A percentile compares a stretch with the other conserved stretches of the same genome.
phyloP scores from a whole-genome alignment of 306 rosid genomes.

The Corylus heterophylla region DNA sequence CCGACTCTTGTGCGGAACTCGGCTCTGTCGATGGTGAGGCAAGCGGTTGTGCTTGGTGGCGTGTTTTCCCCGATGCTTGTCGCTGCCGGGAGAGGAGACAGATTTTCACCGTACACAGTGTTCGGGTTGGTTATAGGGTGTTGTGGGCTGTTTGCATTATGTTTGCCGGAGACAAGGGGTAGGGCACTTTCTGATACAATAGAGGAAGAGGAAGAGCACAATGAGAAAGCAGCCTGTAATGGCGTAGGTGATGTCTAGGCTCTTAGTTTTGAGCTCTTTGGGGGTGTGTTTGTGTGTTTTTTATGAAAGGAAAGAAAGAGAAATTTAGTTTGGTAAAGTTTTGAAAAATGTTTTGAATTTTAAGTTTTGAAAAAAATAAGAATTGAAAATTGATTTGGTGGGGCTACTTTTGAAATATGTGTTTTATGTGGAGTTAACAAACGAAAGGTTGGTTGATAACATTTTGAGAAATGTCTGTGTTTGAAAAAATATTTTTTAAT shows the following conservation, averaged over 20 bases:
- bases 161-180: constrained; percentile 65
- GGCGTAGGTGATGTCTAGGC: background rate
- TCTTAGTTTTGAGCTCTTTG: background rate
- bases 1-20: constrained; percentile 72
- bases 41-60: constrained; percentile 73
- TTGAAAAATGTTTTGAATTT: too few species aligned
- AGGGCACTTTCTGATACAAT: constrained; percentile 52
- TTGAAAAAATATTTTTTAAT: too few species aligned
- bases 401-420: too few species aligned
- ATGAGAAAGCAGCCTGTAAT: background rate
- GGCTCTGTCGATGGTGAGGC: constrained; percentile 61
- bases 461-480: too few species aligned
- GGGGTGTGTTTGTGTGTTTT: too few species aligned
- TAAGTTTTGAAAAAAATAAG: too few species aligned
- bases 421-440: too few species aligned
- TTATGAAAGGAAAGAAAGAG: too few species aligned
- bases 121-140: constrained; percentile 51
- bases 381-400: too few species aligned
- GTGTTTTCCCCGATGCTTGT: constrained; percentile 51
- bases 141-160: constrained; percentile 50
- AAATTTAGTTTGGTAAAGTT: too few species aligned
- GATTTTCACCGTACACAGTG: constrained; percentile 50
- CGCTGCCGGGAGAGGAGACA: constrained; percentile 42
- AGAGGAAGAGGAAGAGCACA: constrained; percentile 49
- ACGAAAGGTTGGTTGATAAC: too few species aligned